Conservation (phyloP, 2,329 filamentous ascomycete genomes). For the Phialocephala sp. region DNA sequence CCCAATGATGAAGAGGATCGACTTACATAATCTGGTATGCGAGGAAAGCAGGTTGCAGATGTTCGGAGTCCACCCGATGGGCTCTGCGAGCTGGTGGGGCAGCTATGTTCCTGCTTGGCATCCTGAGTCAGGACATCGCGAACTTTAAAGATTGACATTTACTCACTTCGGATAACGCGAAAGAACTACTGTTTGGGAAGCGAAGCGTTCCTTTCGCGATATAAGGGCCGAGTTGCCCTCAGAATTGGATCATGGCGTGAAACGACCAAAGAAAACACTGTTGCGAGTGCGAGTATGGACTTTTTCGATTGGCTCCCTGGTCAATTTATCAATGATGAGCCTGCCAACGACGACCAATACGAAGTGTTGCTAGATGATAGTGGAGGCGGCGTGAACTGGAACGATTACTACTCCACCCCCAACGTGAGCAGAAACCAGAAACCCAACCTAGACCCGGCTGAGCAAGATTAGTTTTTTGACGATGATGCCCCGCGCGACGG, state of each 20-base stretch:
- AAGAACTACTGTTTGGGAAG: not conserved
- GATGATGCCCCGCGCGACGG: constrained; percentile 5
- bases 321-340: not conserved
- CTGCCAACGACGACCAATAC: not conserved
- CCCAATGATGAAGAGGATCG: constrained; percentile 16
- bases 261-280: not conserved
- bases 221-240: not conserved
- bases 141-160: not conserved
- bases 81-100: not conserved
- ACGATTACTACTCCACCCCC: constrained; percentile 10
- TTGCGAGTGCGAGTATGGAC: constrained; percentile 7
- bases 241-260: not conserved
- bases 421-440: not conserved
- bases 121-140: constrained; percentile 9
- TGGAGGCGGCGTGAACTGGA: not conserved
- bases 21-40: constrained; percentile 14
- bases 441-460: constrained; percentile 4
- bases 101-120: not conserved
- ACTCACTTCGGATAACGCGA: constrained; percentile 11
- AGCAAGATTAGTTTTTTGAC: constrained; percentile 2
- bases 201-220: not conserved
- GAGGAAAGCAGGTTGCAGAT: not conserved
- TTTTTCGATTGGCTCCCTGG: constrained; percentile 21
- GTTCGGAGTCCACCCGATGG: not conserved
- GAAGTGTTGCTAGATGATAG: not conserved